Conservation (phyloP, 345 rosid genomes). For the Arabidopsis arenosa region DNA sequence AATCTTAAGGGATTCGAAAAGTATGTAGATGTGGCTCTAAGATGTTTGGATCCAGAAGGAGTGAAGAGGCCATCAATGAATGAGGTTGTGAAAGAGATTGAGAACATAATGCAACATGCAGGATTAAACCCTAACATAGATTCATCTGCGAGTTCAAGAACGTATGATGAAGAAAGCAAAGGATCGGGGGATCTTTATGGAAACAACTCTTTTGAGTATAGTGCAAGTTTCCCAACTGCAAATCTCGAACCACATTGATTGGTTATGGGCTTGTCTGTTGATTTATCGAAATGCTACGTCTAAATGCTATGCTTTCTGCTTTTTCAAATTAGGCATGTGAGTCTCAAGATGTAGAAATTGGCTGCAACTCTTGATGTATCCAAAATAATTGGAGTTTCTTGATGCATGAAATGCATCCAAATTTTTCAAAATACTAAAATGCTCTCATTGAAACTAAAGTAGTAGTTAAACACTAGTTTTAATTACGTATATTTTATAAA, state of each 20-base stretch:
- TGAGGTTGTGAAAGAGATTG: conserved; percentile 25
- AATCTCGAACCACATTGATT: not conserved
- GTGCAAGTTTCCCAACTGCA: not conserved
- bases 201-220: not conserved
- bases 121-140: not conserved
- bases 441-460: not conserved
- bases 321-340: not conserved
- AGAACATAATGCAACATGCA: not conserved
- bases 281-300: not conserved
- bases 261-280: not conserved
- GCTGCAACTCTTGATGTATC: not conserved
- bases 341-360: not conserved
- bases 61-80: conserved; percentile 2
- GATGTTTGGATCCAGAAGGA: not conserved
- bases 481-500: not conserved
- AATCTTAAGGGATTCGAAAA: not conserved
- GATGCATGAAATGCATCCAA: not conserved
- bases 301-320: not conserved
- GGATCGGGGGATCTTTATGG: not conserved
- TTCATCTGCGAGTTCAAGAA: not conserved
- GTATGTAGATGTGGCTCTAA: conserved; percentile 2
- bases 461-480: not conserved
- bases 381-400: not conserved
- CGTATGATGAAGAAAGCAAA: not conserved
- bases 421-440: not conserved